Evolutionary conservation across 2,329 filamentous ascomycete genomes (phyloP).

Genomic region (Colletotrichum musicola): DNA sequence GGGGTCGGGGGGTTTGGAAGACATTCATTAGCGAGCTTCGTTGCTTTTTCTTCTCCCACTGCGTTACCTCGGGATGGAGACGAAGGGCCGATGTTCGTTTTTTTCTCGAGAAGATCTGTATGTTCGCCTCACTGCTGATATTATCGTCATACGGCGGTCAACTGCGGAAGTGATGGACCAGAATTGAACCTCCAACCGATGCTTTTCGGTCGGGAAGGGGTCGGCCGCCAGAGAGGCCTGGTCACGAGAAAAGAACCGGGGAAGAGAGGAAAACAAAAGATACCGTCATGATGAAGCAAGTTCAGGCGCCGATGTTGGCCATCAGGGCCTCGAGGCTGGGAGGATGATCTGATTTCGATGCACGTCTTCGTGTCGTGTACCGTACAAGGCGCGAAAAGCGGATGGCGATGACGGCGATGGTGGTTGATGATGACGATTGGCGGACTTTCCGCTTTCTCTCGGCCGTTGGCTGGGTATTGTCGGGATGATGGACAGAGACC

Average conservation of each 20-base stretch:
- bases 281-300: background rate
- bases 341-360: conserved; percentile 7
- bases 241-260: background rate
- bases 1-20: background rate
- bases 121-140: background rate
- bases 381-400: background rate
- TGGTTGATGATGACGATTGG: too few species aligned
- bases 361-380: background rate
- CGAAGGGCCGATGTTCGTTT: background rate
- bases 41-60: too few species aligned
- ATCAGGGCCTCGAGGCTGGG: background rate
- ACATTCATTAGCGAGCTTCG: too few species aligned
- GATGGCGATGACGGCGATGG: background rate
- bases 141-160: background rate
- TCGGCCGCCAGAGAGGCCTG: background rate
- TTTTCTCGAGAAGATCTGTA: too few species aligned
- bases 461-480: too few species aligned
- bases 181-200: too few species aligned
- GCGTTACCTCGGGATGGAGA: too few species aligned
- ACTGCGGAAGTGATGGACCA: too few species aligned
- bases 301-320: background rate
- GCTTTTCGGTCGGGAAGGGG: conserved; percentile 1
- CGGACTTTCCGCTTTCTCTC: too few species aligned
- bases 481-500: too few species aligned
- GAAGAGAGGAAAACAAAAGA: background rate